Percentiles rank a stretch among this genome's conserved stretches.
phyloP scores from a whole-genome alignment of 1,284 basidiomycete species.

The Leccinum brunneo-olivaceum region DNA sequence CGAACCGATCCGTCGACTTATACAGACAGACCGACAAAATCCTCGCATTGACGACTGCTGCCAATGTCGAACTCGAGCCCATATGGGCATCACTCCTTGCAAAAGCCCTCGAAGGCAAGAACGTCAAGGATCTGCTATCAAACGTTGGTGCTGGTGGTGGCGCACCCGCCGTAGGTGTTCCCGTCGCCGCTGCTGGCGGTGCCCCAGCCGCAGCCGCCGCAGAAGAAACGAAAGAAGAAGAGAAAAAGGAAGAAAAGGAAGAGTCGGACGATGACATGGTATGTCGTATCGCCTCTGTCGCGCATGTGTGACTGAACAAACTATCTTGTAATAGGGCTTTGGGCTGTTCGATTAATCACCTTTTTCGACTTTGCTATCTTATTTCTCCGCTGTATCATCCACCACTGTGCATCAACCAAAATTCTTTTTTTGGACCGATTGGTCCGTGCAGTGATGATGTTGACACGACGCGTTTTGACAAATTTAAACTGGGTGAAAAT shows the following conservation, averaged over 20 bases:
- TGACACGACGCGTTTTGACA: no score
- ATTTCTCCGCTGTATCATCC: constrained; percentile 18
- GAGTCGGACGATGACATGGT: constrained; percentile 93
- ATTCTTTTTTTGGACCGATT: constrained; percentile 4
- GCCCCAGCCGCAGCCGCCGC: constrained; percentile 57
- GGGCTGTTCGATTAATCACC: constrained; percentile 71
- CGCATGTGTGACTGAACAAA: no score
- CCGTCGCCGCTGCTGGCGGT: constrained; percentile 48
- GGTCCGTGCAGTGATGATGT: constrained; percentile 17
- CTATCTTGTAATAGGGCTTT: no score
- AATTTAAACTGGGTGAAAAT: no score
- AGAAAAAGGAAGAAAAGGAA: constrained; percentile 87
- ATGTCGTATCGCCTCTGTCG: constrained; percentile 31
- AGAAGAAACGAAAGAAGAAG: constrained; percentile 59
- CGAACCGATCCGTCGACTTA: neutral
- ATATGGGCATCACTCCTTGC: constrained; percentile 97
- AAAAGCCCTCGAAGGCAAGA: constrained; percentile 97
- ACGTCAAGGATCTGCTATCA: constrained; percentile 91
- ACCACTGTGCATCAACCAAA: constrained; percentile 23
- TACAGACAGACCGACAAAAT: constrained; percentile 84
- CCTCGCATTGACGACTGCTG: constrained; percentile 74
- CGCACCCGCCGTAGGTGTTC: constrained; percentile 62
- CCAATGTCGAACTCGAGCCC: constrained; percentile 84
- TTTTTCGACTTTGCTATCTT: constrained; percentile 21
- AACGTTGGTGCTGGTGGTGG: constrained; percentile 85